phyloP scores from a whole-genome alignment of 768 basidiomycete genomes.

The Tephrocybe sp. region DNA sequence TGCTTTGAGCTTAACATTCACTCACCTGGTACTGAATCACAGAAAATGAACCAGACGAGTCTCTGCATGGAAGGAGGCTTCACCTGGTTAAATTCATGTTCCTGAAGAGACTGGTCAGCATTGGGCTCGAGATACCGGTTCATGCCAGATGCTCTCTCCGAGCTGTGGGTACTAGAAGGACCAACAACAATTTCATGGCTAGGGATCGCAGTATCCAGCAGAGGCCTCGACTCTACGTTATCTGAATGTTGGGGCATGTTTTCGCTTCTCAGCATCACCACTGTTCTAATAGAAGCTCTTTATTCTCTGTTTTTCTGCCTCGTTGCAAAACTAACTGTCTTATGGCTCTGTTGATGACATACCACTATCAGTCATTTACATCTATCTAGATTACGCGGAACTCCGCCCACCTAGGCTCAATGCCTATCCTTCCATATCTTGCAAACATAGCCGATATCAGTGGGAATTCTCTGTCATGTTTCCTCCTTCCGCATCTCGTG shows the following conservation, averaged over 20 bases:
- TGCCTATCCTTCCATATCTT: background rate
- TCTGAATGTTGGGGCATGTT: background rate
- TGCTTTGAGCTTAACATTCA: background rate
- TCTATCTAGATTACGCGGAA: background rate
- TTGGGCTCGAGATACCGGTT: too few species aligned
- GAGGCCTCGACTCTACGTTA: too few species aligned
- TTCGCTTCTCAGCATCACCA: background rate
- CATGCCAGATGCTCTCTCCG: too few species aligned
- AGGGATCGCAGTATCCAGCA: background rate
- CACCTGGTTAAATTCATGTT: background rate
- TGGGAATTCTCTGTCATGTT: background rate
- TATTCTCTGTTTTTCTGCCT: conserved; percentile 1
- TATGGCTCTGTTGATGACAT: background rate
- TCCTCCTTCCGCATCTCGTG: too few species aligned
- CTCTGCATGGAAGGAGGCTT: conserved; percentile 1
- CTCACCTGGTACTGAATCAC: conserved; percentile 62
- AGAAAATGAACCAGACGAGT: conserved; percentile 47
- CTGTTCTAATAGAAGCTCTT: background rate
- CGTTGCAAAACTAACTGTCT: background rate
- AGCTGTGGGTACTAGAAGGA: too few species aligned
- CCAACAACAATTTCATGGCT: too few species aligned
- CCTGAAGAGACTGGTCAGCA: background rate
- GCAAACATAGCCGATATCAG: background rate
- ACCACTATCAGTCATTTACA: background rate
- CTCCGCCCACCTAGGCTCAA: background rate